Percentiles rank a stretch among this genome's conserved stretches.
These are phyloP conservation scores for Filosporella fistucella DNA, from an alignment of 495 filamentous ascomycete species.

Conservation along the genomic window DNA sequence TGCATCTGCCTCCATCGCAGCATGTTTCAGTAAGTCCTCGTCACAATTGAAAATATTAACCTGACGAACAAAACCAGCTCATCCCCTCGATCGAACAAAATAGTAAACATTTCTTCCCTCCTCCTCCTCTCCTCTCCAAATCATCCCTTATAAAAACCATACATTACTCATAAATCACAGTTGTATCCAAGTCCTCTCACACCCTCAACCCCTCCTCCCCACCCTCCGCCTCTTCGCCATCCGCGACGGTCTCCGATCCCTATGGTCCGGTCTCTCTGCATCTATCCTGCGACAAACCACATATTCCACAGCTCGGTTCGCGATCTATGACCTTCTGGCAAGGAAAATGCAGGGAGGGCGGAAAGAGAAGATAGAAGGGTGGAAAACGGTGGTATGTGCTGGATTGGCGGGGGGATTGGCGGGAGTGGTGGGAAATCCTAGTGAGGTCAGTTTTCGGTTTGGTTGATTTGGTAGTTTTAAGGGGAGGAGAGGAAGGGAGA, in stretches of 20 bases:
- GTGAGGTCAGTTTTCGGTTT: too few species aligned
- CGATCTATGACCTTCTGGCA: slow-evolving; percentile 29
- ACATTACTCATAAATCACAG: slow-evolving; percentile 10
- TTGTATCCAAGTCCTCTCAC: slow-evolving; percentile 35
- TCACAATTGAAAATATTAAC: neutral
- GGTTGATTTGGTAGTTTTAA: too few species aligned
- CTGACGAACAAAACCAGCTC: slow-evolving; percentile 19
- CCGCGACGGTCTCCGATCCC: slow-evolving; percentile 31
- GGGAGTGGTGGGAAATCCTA: slow-evolving; percentile 74
- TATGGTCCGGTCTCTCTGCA: slow-evolving; percentile 34
- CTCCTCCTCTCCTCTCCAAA: too few species aligned
- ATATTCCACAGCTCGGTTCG: slow-evolving; percentile 36
- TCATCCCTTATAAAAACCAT: too few species aligned
- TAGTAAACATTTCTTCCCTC: slow-evolving; percentile 24
- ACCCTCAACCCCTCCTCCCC: slow-evolving; percentile 28
- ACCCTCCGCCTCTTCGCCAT: slow-evolving; percentile 30
- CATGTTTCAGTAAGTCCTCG: slow-evolving; percentile 32
- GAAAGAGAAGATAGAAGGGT: slow-evolving; percentile 20
- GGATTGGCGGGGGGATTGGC: slow-evolving; percentile 62
- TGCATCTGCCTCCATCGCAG: slow-evolving; percentile 35
- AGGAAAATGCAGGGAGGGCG: slow-evolving; percentile 21
- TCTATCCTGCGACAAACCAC: slow-evolving; percentile 36
- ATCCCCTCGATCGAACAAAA: slow-evolving; percentile 35
- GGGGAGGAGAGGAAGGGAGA: too few species aligned
- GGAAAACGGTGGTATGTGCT: slow-evolving; percentile 29